Conservation (phyloP, 306 rosid species). For the Cucumis melo region DNA sequence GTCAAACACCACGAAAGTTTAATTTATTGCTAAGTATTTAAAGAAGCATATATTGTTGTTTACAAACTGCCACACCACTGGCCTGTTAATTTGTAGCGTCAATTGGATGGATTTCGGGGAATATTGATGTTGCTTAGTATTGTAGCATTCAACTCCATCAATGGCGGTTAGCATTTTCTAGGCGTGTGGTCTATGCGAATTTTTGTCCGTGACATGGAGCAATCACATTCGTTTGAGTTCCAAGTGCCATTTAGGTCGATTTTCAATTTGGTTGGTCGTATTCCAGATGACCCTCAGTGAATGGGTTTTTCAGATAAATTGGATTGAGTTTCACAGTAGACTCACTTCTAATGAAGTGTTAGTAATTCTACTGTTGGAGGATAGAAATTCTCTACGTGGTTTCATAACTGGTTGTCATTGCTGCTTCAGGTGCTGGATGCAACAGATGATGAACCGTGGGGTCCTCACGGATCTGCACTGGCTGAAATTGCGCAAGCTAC, state of each 20-base stretch:
- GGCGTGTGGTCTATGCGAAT: not conserved
- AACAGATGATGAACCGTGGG: constrained; percentile 98
- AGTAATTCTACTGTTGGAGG: not conserved
- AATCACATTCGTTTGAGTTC: not conserved
- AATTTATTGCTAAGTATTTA: not conserved
- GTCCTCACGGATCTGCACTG: constrained; percentile 94
- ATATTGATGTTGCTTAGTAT: not conserved
- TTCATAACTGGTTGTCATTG: not conserved
- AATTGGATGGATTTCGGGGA: not conserved
- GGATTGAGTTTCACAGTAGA: not conserved
- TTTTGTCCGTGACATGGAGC: not conserved
- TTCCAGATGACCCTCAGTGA: not conserved
- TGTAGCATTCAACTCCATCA: not conserved
- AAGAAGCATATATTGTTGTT: not conserved
- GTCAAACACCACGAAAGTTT: not conserved
- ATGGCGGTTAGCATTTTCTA: not conserved
- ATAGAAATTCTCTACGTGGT: not conserved
- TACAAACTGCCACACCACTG: not conserved
- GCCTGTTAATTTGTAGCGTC: not conserved
- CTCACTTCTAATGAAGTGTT: not conserved
- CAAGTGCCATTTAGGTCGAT: not conserved
- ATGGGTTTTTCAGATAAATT: not conserved
- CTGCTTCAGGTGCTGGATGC: constrained; percentile 80
- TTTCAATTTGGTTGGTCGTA: not conserved
- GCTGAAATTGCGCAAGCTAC: constrained; percentile 94